Evolutionary conservation across 352 stramenopile species (phyloP).

Genomic region (Pythium apleroticum): DNA sequence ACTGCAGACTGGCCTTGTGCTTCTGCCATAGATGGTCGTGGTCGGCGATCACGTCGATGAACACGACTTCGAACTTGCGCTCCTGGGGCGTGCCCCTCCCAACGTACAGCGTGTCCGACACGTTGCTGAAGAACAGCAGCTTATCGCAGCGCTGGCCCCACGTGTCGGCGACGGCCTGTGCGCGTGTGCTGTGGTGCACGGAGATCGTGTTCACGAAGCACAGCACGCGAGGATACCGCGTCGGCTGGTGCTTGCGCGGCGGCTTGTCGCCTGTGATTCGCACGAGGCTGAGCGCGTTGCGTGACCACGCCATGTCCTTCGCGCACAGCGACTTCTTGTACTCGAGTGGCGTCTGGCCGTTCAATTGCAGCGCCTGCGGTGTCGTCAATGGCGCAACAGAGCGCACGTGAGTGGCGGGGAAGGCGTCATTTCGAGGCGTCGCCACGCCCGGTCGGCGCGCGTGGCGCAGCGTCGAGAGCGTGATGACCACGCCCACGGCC

Average conservation of each 20-base stretch:
- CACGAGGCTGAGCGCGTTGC: slow-evolving; percentile 36
- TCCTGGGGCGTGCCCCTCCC: slow-evolving; percentile 27
- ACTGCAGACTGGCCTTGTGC: slow-evolving; percentile 70
- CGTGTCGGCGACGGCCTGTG: slow-evolving; percentile 68
- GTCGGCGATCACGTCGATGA: slow-evolving; percentile 66
- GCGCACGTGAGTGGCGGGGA: neutral
- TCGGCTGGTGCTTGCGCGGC: neutral
- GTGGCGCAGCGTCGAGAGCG: neutral
- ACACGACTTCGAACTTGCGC: slow-evolving; percentile 52
- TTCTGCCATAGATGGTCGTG: slow-evolving; percentile 87
- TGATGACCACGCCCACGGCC: neutral
- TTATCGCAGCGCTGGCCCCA: slow-evolving; percentile 80
- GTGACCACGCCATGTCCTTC: neutral
- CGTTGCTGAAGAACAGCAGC: slow-evolving; percentile 85
- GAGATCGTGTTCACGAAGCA: slow-evolving; percentile 87
- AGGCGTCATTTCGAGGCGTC: neutral
- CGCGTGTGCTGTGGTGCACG: slow-evolving; percentile 55
- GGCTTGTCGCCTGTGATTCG: slow-evolving; percentile 33
- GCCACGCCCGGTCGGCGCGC: neutral
- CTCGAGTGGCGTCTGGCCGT: neutral
- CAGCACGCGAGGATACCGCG: slow-evolving; percentile 50
- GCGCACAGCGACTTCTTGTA: neutral
- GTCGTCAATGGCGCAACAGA: neutral
- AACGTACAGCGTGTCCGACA: slow-evolving; percentile 46
- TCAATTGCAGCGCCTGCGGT: neutral